phyloP scores from a whole-genome alignment of 805 yeast species.

The Lipomyces spencermartinsiae region DNA sequence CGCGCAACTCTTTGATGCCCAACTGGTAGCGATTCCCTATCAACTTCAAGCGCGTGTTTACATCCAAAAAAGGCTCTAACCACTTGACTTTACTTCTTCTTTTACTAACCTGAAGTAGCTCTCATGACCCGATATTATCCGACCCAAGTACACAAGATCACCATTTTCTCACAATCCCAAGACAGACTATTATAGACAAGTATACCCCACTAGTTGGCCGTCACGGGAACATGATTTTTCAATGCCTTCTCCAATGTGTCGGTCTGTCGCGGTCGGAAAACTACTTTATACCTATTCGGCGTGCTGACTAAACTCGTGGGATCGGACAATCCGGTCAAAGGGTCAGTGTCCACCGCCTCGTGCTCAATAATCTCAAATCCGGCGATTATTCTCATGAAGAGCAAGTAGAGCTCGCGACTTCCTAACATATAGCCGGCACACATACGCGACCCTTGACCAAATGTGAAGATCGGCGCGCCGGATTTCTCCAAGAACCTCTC shows the following conservation, averaged over 20 bases:
- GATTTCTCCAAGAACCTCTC: constrained; percentile 42
- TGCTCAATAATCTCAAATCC: constrained; percentile 54
- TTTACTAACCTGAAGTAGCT: too few species aligned
- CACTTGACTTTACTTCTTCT: too few species aligned
- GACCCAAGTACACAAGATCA: too few species aligned
- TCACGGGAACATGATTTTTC: constrained; percentile 13
- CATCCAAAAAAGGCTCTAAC: too few species aligned
- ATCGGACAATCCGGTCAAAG: constrained; percentile 38
- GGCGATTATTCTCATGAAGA: constrained; percentile 60
- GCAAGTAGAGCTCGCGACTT: constrained; percentile 65
- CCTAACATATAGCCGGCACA: constrained; percentile 75
- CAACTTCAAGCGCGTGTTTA: too few species aligned
- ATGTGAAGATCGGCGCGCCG: constrained; percentile 42
- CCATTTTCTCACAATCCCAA: background rate
- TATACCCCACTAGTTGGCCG: background rate
- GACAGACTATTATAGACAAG: background rate
- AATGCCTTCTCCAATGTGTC: constrained; percentile 29
- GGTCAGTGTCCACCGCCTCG: constrained; percentile 36
- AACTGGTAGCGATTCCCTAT: too few species aligned
- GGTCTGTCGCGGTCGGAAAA: constrained; percentile 39
- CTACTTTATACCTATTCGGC: constrained; percentile 38
- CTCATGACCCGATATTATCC: too few species aligned
- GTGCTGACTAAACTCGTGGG: constrained; percentile 40
- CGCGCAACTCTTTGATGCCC: too few species aligned
- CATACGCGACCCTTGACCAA: constrained; percentile 74